Evolutionary conservation across 2,329 filamentous ascomycete species (phyloP), one percentile per base, ranked within the genome.

Genomic region (Pseudogymnoascus sp.): DNA sequence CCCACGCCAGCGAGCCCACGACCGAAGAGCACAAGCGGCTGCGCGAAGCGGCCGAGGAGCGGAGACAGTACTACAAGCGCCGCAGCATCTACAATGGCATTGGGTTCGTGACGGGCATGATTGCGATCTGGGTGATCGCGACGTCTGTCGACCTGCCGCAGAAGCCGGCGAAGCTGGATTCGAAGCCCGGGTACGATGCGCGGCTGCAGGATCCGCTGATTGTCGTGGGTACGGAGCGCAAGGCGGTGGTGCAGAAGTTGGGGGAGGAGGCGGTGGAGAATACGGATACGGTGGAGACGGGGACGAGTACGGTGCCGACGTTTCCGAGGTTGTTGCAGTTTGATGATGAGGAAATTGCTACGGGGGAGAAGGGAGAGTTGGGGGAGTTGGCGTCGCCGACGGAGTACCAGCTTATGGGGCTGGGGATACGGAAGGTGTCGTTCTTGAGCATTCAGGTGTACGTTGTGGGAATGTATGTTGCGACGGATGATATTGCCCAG

Each of bases 371-470:
- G 63, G n/a, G 57, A 36, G 21, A 13, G 15, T 2, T 61, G 21
- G 64, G 58, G 10, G 47, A 54, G 15, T 44, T 35, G n/a, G 59
- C 63, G 1, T 61, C 10, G 63, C 80, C 74, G 64, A 83, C 74
- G 69, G 88, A 96, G 69, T 97, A 97, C 73, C 92, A 91, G 21
- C 81, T 97, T 0, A 82, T 97, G 5, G 94, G 94, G 0, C 77
- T 97, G 4, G 94, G 94, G 15, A 87, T 95, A 65, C 84, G 94
- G 61, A 92, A 88, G 0, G 94, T 99, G 33, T 95, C 89, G 24
- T 96, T 97, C 74, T 77, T 97, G 47, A 79, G 84, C 58, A 91
- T 99, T 47, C 87, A 96, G 73, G 94, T 99, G 60, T 99, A 99
- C 76, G 89, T 97, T 15, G 89, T 96, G 0, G 94, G 93, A 13